Evolutionary conservation across 441 rosid species (phyloP), one percentile per base, ranked within the genome.

Genomic region (Pelargonium australe): DNA sequence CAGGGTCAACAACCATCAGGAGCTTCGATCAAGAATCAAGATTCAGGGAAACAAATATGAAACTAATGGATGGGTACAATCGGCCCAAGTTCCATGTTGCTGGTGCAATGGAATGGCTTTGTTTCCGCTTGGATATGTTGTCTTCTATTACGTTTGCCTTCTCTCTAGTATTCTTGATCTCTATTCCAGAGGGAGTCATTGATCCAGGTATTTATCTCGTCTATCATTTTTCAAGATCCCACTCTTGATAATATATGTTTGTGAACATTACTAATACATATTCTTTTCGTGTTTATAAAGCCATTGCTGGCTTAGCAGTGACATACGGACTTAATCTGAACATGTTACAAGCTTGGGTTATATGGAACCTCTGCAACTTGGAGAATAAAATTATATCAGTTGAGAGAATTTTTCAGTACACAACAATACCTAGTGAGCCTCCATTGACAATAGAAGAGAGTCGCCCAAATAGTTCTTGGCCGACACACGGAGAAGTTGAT

Each of bases 371-470:
- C 23, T 89, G 97, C 78, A 68, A 61, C 67, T 64, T 85, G 64
- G 99, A 94, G 81, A 88, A 89, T 78, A 78, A 82, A 72, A 91
- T 94, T 76, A 89, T 91, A 79, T 88, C 97, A 3, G 94, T 94
- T 3, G 97, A 94, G 79, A 88, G 99, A 74, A 84, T 94, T 31
- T 86, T 88, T 72, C 99, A 94, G 78, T 91, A 89, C 80, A 79
- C 84, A 41, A 64, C 72, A 23, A 85, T 88, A 69, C 83, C 92
- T 0, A 83, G 90, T 73, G 99, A 94, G 72, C 92, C 99, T 77
- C 88, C 97, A 69, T 94, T 91, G 63, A 77, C 80, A 20, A 79
- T 90, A 40, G 92, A 90, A 77, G 75, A 77, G 7, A 88, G 79
- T 71, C 77, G 72, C 57, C 95, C 90, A 0, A 76, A 68, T 43